Conservation (phyloP, 2,329 filamentous ascomycete species). For the Septoria petroselini region DNA sequence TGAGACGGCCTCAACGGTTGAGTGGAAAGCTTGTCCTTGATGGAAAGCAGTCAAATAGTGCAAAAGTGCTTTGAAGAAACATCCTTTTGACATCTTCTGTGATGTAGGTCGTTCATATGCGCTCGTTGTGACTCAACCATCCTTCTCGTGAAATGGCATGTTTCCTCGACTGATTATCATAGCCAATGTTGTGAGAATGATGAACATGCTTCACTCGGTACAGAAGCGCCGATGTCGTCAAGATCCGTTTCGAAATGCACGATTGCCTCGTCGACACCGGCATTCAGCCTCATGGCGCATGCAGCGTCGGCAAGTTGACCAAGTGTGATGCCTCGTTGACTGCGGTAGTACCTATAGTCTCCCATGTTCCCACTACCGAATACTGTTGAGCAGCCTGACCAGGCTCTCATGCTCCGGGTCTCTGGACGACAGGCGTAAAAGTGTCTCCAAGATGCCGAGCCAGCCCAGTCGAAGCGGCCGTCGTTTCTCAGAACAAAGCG, state of each 20-base stretch:
- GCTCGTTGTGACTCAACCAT: too few species aligned
- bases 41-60: too few species aligned
- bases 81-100: too few species aligned
- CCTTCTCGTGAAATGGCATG: neutral
- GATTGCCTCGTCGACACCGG: constrained; percentile 14
- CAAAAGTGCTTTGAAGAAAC: too few species aligned
- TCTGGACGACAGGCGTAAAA: constrained; percentile 16
- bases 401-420: constrained; percentile 17
- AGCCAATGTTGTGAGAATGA: constrained; percentile 7
- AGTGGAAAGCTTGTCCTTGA: too few species aligned
- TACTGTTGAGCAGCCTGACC: constrained; percentile 16
- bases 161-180: neutral
- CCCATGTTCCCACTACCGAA: constrained; percentile 15
- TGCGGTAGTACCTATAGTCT: constrained; percentile 11
- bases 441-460: constrained; percentile 9
- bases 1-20: too few species aligned
- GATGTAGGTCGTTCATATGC: too few species aligned
- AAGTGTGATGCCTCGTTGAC: constrained; percentile 9
- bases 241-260: constrained; percentile 18
- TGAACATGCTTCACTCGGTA: constrained; percentile 1
- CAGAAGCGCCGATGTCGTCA: constrained; percentile 2
- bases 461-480: constrained; percentile 6
- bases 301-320: constrained; percentile 15
- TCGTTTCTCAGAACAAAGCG: constrained; percentile 7
- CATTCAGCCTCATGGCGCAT: constrained; percentile 12